Conservation (phyloP, 192 early-diverging fungal species). For the Kappamyces sp. region DNA sequence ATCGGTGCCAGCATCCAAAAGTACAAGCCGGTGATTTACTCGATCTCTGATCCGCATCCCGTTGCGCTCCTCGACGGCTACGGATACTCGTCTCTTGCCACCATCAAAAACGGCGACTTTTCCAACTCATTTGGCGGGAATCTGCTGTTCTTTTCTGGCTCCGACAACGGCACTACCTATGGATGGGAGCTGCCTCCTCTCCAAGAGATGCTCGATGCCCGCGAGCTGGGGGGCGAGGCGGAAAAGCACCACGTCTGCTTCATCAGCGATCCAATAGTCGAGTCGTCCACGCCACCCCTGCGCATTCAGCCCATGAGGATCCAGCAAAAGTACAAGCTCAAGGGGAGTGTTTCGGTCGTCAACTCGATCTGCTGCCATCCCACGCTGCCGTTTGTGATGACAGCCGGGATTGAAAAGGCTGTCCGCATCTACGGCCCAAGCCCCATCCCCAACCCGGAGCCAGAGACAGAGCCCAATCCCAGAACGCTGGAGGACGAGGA, state of each 20-base stretch:
- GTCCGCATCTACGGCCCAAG: conserved; percentile 8
- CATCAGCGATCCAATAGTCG: no score
- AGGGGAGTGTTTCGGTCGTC: background rate
- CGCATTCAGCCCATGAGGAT: no score
- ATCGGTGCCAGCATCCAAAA: conserved; percentile 6
- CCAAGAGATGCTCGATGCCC: background rate
- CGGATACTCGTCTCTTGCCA: background rate
- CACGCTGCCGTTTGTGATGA: conserved; percentile 11
- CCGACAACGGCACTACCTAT: conserved; percentile 3
- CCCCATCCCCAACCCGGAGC: background rate
- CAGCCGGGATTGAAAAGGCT: conserved; percentile 15
- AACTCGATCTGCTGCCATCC: conserved; percentile 5
- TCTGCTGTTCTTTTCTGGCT: conserved; percentile 7
- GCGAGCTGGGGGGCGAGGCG: no score
- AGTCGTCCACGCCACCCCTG: no score
- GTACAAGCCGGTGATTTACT: conserved; percentile 6
- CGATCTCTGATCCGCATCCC: conserved; percentile 12
- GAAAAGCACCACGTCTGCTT: no score
- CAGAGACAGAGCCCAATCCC: background rate
- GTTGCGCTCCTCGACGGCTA: background rate
- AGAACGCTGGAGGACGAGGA: no score
- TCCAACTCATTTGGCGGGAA: background rate
- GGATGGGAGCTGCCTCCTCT: conserved; percentile 4
- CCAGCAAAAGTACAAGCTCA: no score
- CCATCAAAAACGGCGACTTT: conserved; percentile 12